A percentile compares a stretch with the other conserved stretches of the same genome.
These are phyloP conservation scores for Yamadazyma blattariae DNA, from an alignment of 1,139 yeast genomes.

Conservation along the genomic window DNA sequence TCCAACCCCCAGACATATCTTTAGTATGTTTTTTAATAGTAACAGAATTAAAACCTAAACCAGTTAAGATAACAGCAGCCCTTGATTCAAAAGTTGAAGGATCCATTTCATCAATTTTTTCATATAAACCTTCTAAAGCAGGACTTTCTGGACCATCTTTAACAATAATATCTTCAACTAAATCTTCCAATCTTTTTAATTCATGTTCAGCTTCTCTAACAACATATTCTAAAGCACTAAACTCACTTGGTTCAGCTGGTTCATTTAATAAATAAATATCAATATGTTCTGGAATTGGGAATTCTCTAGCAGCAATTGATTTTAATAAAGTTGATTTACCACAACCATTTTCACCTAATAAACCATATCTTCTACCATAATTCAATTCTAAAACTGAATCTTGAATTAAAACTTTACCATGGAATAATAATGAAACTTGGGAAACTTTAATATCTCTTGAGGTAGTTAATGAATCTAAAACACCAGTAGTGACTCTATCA, in stretches of 20 bases:
- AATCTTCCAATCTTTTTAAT: conserved; percentile 85
- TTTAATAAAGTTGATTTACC: conserved; percentile 95
- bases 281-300: conserved; percentile 87
- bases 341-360: conserved; percentile 98
- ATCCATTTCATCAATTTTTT: conserved; percentile 94
- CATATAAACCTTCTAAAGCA: conserved; percentile 82
- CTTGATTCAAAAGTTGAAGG: conserved; percentile 94
- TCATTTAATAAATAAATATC: conserved; percentile 93
- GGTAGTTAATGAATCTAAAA: conserved; percentile 80
- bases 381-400: conserved; percentile 91
- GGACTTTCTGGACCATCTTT: conserved; percentile 94
- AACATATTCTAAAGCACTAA: conserved; percentile 91
- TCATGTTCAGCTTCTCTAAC: conserved; percentile 95
- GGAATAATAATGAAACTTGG: conserved; percentile 89
- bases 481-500: conserved; percentile 98
- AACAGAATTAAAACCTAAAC: conserved; percentile 89
- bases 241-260: conserved; percentile 94
- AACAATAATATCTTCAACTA: conserved; percentile 85
- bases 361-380: conserved; percentile 95
- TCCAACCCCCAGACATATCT: conserved; percentile 99
- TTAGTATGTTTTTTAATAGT: conserved; percentile 86
- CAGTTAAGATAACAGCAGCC: conserved; percentile 93
- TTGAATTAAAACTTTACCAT: conserved; percentile 94
- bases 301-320: conserved; percentile 94
- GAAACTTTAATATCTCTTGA: conserved; percentile 93